phyloP scores from a whole-genome alignment of 495 filamentous ascomycete species.

The Daldinia loculata region DNA sequence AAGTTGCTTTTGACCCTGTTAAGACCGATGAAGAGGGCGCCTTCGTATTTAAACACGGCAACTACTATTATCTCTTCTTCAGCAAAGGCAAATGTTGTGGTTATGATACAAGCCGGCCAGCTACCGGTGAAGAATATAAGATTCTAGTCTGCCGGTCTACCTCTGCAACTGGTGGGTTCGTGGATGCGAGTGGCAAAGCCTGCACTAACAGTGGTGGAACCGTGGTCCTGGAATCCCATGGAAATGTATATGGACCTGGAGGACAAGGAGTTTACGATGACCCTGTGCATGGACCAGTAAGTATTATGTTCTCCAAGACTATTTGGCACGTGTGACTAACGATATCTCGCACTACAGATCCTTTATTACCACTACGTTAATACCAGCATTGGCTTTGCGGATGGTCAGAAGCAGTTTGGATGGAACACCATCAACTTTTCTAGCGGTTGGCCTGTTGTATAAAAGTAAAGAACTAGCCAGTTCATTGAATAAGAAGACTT shows the following conservation, averaged over 20 bases:
- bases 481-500: too few species aligned
- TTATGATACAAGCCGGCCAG: slow-evolving; percentile 58
- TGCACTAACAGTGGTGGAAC: slow-evolving; percentile 71
- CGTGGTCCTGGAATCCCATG: slow-evolving; percentile 68
- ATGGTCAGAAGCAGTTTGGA: slow-evolving; percentile 72
- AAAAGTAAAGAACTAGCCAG: background rate
- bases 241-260: slow-evolving; percentile 73
- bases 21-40: slow-evolving; percentile 66
- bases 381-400: slow-evolving; percentile 69
- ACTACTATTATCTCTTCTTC: slow-evolving; percentile 74
- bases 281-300: slow-evolving; percentile 46
- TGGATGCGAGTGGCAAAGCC: slow-evolving; percentile 64
- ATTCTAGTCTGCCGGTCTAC: slow-evolving; percentile 69
- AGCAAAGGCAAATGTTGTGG: slow-evolving; percentile 69
- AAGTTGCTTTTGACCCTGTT: slow-evolving; percentile 65
- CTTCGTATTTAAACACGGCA: slow-evolving; percentile 63
- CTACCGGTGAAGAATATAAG: slow-evolving; percentile 69
- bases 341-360: slow-evolving; percentile 47
- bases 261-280: slow-evolving; percentile 64
- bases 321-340: background rate
- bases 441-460: slow-evolving; percentile 70
- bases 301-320: slow-evolving; percentile 35
- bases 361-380: slow-evolving; percentile 79
- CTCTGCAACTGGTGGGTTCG: slow-evolving; percentile 63
- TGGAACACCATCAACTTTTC: slow-evolving; percentile 72